These are phyloP conservation scores for Gyrodon lividus DNA, from an alignment of 768 basidiomycete species.

Conservation along the genomic window DNA sequence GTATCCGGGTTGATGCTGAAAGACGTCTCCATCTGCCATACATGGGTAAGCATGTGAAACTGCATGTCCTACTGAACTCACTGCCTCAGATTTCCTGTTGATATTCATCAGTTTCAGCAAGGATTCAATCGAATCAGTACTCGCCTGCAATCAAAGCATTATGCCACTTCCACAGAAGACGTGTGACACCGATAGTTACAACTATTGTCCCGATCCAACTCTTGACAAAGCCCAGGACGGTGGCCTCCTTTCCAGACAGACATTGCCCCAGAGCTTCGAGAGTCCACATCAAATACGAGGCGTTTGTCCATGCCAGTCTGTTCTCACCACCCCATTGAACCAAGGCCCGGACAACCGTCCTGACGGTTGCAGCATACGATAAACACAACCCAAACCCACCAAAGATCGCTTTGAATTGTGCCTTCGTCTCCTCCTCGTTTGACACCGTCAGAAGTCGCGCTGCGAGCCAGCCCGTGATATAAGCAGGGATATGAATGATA, in stretches of 20 bases:
- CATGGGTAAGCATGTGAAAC: not conserved
- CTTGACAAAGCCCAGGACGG: slow-evolving; percentile 1
- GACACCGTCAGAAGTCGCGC: slow-evolving; percentile 41
- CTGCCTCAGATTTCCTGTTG: slow-evolving; percentile 6
- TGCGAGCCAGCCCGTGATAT: slow-evolving; percentile 46
- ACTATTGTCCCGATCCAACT: slow-evolving; percentile 12
- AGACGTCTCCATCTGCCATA: slow-evolving; percentile 30
- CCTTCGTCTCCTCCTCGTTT: slow-evolving; percentile 63
- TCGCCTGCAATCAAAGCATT: slow-evolving; percentile 39
- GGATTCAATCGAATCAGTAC: slow-evolving; percentile 1
- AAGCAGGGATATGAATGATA: slow-evolving; percentile 57
- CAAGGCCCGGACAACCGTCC: not conserved
- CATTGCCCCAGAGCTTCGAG: not conserved
- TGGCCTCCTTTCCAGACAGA: not conserved
- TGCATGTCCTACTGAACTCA: not conserved
- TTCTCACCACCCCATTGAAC: too few species aligned
- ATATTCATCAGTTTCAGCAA: not conserved
- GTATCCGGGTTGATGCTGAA: slow-evolving; percentile 38
- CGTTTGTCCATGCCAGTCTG: not conserved
- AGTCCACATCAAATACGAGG: not conserved
- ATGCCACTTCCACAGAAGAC: slow-evolving; percentile 46
- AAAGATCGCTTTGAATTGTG: slow-evolving; percentile 69
- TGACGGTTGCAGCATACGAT: slow-evolving; percentile 1
- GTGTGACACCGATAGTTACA: slow-evolving; percentile 26
- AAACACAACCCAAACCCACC: slow-evolving; percentile 40